phyloP scores from a whole-genome alignment of 495 filamentous ascomycete species.

The Annulohypoxylon stygium region DNA sequence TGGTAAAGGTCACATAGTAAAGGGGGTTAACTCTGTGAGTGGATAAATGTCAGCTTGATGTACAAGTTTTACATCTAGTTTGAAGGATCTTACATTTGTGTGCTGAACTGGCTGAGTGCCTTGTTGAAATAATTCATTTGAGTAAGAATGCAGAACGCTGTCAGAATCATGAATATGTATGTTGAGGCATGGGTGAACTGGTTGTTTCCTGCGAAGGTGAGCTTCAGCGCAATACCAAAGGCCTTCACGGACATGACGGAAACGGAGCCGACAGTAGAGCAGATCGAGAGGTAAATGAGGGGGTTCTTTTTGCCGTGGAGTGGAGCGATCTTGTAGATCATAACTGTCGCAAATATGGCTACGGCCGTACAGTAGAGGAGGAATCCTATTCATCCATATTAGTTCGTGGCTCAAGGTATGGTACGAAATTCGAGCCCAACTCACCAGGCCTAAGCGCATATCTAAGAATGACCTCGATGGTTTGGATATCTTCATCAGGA shows the following conservation, averaged over 20 bases:
- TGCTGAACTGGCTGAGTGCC: constrained; percentile 95
- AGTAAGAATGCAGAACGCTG: constrained; percentile 90
- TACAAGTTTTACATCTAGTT: neutral
- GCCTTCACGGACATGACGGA: constrained; percentile 99
- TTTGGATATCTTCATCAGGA: constrained; percentile 88
- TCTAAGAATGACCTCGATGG: constrained; percentile 86
- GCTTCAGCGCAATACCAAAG: constrained; percentile 94
- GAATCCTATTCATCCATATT: constrained; percentile 72
- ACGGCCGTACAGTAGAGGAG: constrained; percentile 84
- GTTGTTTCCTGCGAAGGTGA: constrained; percentile 91
- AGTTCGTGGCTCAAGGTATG: constrained; percentile 32
- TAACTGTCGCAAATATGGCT: constrained; percentile 83
- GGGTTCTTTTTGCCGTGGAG: constrained; percentile 93
- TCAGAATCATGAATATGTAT: constrained; percentile 96
- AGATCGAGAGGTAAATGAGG: constrained; percentile 95
- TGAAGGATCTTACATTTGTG: constrained; percentile 80
- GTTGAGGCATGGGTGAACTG: constrained; percentile 94
- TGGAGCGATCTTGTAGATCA: constrained; percentile 96
- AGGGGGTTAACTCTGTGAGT: constrained; percentile 88
- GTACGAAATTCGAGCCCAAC: constrained; percentile 33
- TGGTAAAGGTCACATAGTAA: constrained; percentile 99
- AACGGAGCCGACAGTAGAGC: constrained; percentile 94
- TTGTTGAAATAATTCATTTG: constrained; percentile 99
- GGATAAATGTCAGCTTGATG: constrained; percentile 49
- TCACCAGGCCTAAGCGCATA: constrained; percentile 91